Percentiles rank a stretch among this genome's conserved stretches.
These are phyloP conservation scores for Phytophthora boehmeriae DNA, from an alignment of 352 stramenopile species.

Conservation along the genomic window DNA sequence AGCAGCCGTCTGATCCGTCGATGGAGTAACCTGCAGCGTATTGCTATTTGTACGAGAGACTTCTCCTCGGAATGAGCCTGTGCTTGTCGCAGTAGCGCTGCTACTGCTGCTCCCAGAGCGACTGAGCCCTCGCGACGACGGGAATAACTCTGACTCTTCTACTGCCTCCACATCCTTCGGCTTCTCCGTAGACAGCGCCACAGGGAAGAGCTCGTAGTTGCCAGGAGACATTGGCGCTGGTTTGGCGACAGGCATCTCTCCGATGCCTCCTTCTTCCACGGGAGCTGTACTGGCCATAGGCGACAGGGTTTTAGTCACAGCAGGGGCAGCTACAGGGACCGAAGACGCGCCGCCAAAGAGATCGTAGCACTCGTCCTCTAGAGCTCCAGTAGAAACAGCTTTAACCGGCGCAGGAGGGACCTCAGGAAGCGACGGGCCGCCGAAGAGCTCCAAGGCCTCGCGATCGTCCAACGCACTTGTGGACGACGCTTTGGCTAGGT, in stretches of 20 bases:
- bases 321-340: conserved; percentile 11
- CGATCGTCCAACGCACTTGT: conserved; percentile 26
- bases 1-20: conserved; percentile 14
- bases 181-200: conserved; percentile 10
- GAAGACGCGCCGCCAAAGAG: conserved; percentile 30
- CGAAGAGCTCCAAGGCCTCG: conserved; percentile 30
- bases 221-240: conserved; percentile 24
- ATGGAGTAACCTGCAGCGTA: conserved; percentile 7
- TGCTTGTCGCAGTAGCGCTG: conserved; percentile 4
- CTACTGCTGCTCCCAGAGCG: conserved; percentile 26
- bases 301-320: conserved; percentile 15
- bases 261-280: conserved; percentile 33
- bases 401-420: conserved; percentile 27
- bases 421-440: conserved; percentile 2
- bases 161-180: conserved; percentile 6
- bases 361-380: conserved; percentile 40
- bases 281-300: conserved; percentile 34
- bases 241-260: conserved; percentile 27
- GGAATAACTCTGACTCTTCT: conserved; percentile 38
- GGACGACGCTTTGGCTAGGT: conserved; percentile 24
- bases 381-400: conserved; percentile 17
- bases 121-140: conserved; percentile 21
- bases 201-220: conserved; percentile 52
- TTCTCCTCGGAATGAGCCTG: conserved; percentile 14
- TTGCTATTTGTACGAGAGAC: conserved; percentile 23